Percentiles rank a stretch among this genome's conserved stretches.
These are phyloP conservation scores for Yamadazyma songkhlaensis DNA, from an alignment of 1,139 yeast genomes.

Conservation along the genomic window DNA sequence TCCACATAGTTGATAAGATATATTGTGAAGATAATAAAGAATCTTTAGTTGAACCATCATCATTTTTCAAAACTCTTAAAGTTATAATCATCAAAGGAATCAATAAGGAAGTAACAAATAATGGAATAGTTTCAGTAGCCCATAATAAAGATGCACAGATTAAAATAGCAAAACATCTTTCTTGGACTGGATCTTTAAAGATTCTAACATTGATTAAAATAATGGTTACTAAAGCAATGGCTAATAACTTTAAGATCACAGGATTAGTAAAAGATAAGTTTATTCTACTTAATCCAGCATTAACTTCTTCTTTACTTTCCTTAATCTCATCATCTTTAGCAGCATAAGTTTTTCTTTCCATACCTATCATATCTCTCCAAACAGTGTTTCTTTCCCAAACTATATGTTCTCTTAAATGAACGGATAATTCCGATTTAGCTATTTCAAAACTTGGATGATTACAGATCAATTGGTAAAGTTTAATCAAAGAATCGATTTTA, in stretches of 20 bases:
- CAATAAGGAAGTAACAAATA: conserved; percentile 63
- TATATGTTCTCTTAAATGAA: conserved; percentile 66
- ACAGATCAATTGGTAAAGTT: conserved; percentile 42
- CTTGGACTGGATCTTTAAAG: conserved; percentile 57
- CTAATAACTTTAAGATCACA: conserved; percentile 42
- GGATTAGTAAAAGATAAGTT: conserved; percentile 41
- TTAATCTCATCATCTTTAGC: conserved; percentile 19
- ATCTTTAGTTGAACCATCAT: conserved; percentile 51
- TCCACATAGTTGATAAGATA: conserved; percentile 67
- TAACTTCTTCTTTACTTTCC: conserved; percentile 6
- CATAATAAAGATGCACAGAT: conserved; percentile 68
- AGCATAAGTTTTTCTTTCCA: conserved; percentile 63
- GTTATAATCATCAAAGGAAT: conserved; percentile 59
- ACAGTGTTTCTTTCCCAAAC: conserved; percentile 75
- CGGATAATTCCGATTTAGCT: conserved; percentile 50
- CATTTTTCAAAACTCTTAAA: conserved; percentile 56
- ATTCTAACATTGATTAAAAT: conserved; percentile 52
- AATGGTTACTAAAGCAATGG: conserved; percentile 45
- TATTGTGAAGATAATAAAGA: conserved; percentile 54
- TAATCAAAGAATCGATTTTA: conserved; percentile 34
- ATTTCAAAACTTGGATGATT: conserved; percentile 42
- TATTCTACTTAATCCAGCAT: conserved; percentile 20
- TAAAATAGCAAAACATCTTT: conserved; percentile 65
- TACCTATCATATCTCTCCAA: conserved; percentile 81
- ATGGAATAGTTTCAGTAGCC: conserved; percentile 73